Evolutionary conservation across 1,139 yeast species (phyloP).

Genomic region (Pichia sp.): DNA sequence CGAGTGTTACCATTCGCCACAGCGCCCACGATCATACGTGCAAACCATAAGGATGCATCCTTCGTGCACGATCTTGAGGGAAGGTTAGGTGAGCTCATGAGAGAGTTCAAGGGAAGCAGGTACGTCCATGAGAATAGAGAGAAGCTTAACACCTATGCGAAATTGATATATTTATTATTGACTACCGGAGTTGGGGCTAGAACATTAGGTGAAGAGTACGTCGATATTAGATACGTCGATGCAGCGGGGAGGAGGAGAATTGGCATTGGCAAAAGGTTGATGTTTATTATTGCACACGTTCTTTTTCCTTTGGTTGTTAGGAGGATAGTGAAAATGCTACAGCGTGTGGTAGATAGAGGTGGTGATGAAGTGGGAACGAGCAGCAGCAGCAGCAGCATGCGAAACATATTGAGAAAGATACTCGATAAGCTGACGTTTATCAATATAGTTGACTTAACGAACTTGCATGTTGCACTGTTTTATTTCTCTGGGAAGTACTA

Average conservation of each 20-base stretch:
- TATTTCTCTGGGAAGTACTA: constrained; percentile 79
- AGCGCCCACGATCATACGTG: constrained; percentile 46
- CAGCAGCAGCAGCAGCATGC: too few relatives aligned
- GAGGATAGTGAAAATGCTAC: too few relatives aligned
- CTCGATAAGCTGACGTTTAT: constrained; percentile 29
- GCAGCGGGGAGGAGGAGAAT: too few relatives aligned
- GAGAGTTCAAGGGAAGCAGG: constrained; percentile 55
- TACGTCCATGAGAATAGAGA: constrained; percentile 59
- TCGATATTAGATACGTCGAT: constrained; percentile 68
- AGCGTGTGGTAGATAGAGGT: too few relatives aligned
- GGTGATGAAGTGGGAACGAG: too few relatives aligned
- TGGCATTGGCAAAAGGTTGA: background rate
- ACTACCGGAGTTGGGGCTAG: constrained; percentile 75
- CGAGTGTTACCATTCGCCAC: constrained; percentile 24
- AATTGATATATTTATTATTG: constrained; percentile 54
- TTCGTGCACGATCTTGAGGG: constrained; percentile 50
- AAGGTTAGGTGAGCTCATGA: constrained; percentile 52
- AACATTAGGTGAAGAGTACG: constrained; percentile 92
- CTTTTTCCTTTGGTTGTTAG: too few relatives aligned
- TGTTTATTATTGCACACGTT: too few relatives aligned
- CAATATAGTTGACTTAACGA: constrained; percentile 45
- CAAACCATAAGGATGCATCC: constrained; percentile 82
- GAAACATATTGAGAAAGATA: background rate
- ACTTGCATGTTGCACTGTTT: constrained; percentile 71
- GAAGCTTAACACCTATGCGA: constrained; percentile 47